Evolutionary conservation across 192 early-diverging fungal genomes (phyloP), one percentile per base, ranked within the genome.

Genomic region (Coemansia sp.): DNA sequence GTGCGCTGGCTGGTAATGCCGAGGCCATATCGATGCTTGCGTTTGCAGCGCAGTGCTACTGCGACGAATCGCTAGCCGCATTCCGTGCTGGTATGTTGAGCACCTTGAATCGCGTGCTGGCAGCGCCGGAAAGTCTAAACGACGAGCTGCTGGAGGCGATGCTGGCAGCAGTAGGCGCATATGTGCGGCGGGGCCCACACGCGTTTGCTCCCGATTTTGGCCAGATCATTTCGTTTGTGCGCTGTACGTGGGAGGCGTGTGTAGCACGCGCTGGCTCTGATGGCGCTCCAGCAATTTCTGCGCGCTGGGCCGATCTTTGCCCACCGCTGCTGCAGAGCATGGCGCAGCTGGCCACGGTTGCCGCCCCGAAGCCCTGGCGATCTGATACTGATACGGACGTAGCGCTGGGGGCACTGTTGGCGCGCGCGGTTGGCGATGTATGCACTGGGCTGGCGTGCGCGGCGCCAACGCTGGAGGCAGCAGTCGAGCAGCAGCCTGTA

Each of bases 401-500:
- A 11, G 48, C 56, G 52, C 63, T 77, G 15, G 73, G 63, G 5
- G 56, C 55, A 0, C n/a, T 59, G 5, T 36, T 77, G 59, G 52
- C 59, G n/a, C 73, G 73, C 10, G 41, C 61, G 9, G 30, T 66
- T 20, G 59, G 56, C 21, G 67, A 66, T 47, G 50, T 63, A 2
- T 62, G 56, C 40, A 28, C 57, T 0, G 73, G 59, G 31, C 48
- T 77, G n/a, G 54, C 51, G 43, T 41, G 56, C 0, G 73, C 69
- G 2, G 73, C 67, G 3, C 18, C 28, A 5, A 18, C 46, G 0
- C 42, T 61, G 43, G 37, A 44, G n/a, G 56, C 33, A 3, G 73
- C 67, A 1, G 53, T 69, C 10, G 73, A 77, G 52, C 73, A 70
- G 55, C 73, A 70, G 67, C 73, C 73, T 15, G 59, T 70, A 8